Base-by-base conservation (phyloP, 768 basidiomycete species). In the Peribolospora baueri region DNA sequence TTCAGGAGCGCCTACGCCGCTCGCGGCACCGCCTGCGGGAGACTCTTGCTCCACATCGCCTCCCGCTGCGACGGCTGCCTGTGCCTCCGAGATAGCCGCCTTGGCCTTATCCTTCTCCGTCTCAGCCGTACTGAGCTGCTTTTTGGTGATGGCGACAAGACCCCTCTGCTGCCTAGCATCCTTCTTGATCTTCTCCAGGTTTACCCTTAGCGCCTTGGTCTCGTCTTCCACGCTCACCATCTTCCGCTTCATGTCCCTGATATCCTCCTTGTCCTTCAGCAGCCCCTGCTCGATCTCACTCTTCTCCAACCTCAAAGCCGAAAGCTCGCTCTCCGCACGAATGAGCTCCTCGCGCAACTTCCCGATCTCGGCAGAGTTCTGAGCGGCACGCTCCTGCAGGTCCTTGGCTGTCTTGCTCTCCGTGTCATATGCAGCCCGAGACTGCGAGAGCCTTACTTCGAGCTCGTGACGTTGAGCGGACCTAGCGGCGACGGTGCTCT, bases 161-260 rank as follows among this genome's bases (percentile, higher is more conserved):
- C 93, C 93, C 66, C 86, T 95, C 70, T 95, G 90, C 64, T 93
- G 86, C 66, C 91, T 82, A 2, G 84, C 86, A 52, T 95, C 90
- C 69, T 84, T 97, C 71, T 79, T 88, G 46, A 75, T 66, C 70
- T 83, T 88, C 67, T 97, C 93, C 25, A 87, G 70, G 58, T 84
- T 79, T 8, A 68, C 70, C 66, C 82, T 88, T 52, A 80, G 65
- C 8, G 70, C 64, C 49, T 82, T 76, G 42, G 79, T 79, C 66
- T 87, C 78, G 58, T 79, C 75, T 6, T 78, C 76, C 11, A 77
- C 75, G 62, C 87, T 85, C 9, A 77, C 72, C 82, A 95, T 84
- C 65, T 76, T 77, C 61, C 78, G 76, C 63, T 93, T 80, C 58
- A 95, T 68, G 46, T 80, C 83, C 46, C 91, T 73, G 4, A 83